Percentiles rank a stretch among this genome's conserved stretches.
Conservation (phyloP, 192 early-diverging fungal genomes). For the Borealophlyctis nickersoniae region DNA sequence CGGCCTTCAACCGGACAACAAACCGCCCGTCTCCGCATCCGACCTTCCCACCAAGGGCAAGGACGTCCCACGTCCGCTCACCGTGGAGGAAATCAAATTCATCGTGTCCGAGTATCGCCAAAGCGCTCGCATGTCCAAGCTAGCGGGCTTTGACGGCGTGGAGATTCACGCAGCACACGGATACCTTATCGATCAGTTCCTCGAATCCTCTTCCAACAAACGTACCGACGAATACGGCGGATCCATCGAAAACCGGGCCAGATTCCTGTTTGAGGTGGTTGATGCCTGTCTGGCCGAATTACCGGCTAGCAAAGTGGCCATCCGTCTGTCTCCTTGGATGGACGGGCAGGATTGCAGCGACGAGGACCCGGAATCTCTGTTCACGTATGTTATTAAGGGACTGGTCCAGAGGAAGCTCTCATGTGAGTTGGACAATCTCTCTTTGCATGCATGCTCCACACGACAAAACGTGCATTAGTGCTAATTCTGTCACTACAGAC, state of each 20-base stretch:
- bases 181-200: conserved; percentile 81
- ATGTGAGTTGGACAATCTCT: conserved; percentile 5
- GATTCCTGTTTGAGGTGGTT: conserved; percentile 39
- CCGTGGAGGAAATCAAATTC: conserved; percentile 62
- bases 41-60: conserved; percentile 20
- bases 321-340: conserved; percentile 35
- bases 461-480: too few relatives aligned
- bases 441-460: not conserved
- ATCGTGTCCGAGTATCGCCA: conserved; percentile 60
- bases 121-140: conserved; percentile 65
- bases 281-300: conserved; percentile 29
- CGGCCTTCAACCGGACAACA: conserved; percentile 30
- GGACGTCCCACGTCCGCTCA: conserved; percentile 54
- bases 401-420: conserved; percentile 27
- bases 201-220: conserved; percentile 76
- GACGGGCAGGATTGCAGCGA: conserved; percentile 18
- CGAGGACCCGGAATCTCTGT: conserved; percentile 13
- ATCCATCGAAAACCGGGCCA: conserved; percentile 75
- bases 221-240: conserved; percentile 92
- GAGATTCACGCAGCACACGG: conserved; percentile 81
- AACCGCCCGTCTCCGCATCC: conserved; percentile 37
- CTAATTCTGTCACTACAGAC: conserved; percentile 19
- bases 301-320: conserved; percentile 32
- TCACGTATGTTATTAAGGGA: conserved; percentile 25
- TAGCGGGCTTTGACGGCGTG: conserved; percentile 81